These are phyloP conservation scores for Xylaria sp. DNA, from an alignment of 2,329 filamentous ascomycete genomes.

Conservation along the genomic window DNA sequence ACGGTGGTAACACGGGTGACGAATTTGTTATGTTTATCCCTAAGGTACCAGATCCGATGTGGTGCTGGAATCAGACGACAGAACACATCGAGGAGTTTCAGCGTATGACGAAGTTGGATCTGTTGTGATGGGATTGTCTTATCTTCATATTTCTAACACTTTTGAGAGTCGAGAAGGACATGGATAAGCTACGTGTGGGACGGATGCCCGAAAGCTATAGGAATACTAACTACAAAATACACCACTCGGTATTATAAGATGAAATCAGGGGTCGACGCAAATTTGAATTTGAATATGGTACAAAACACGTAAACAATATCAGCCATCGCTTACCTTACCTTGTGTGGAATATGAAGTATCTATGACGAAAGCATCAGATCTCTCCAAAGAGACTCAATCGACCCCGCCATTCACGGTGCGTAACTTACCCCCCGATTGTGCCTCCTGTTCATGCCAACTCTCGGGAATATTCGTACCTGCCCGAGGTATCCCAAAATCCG, in stretches of 20 bases:
- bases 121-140: conserved; percentile 24
- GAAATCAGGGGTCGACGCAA: background rate
- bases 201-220: background rate
- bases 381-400: background rate
- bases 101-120: conserved; percentile 31
- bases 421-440: background rate
- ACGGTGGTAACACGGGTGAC: conserved; percentile 11
- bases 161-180: background rate
- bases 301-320: background rate
- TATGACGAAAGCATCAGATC: conserved; percentile 25
- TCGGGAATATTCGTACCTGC: background rate
- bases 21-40: conserved; percentile 25
- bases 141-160: background rate
- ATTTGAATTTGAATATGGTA: background rate
- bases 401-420: conserved; percentile 6
- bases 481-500: background rate
- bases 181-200: background rate
- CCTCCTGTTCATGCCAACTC: background rate
- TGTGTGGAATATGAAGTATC: conserved; percentile 1
- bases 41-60: conserved; percentile 37
- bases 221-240: background rate
- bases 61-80: conserved; percentile 36
- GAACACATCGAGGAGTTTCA: conserved; percentile 32
- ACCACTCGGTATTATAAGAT: background rate
- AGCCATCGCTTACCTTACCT: background rate